phyloP scores from a whole-genome alignment of 805 yeast genomes.

The Clavispora asparagi region DNA sequence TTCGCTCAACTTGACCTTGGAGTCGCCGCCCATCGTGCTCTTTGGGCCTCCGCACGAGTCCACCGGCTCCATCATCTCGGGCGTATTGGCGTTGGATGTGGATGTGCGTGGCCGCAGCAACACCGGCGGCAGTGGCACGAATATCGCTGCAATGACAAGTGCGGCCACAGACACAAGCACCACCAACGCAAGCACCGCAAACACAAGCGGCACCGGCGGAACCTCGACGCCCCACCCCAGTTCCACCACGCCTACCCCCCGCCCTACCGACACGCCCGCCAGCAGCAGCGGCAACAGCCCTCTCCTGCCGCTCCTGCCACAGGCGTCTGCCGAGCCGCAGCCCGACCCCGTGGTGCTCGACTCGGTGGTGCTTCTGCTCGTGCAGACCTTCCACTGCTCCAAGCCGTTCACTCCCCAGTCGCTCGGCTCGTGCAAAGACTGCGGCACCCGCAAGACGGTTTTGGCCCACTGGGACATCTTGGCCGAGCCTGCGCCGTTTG shows the following conservation, averaged over 20 bases:
- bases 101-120: neutral
- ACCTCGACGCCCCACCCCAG: too few species aligned
- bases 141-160: too few species aligned
- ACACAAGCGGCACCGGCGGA: neutral
- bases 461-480: slow-evolving; percentile 89
- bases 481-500: slow-evolving; percentile 49
- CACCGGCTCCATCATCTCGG: slow-evolving; percentile 82
- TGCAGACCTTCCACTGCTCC: slow-evolving; percentile 65
- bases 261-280: too few species aligned
- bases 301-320: slow-evolving; percentile 1
- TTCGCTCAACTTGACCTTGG: slow-evolving; percentile 58
- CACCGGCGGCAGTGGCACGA: neutral
- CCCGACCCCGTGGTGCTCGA: slow-evolving; percentile 46
- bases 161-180: neutral
- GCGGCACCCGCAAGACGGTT: slow-evolving; percentile 50
- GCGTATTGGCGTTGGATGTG: slow-evolving; percentile 54
- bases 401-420: slow-evolving; percentile 57
- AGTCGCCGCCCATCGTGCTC: slow-evolving; percentile 85
- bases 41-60: slow-evolving; percentile 77
- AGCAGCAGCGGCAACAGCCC: too few species aligned
- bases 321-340: neutral
- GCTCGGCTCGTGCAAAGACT: slow-evolving; percentile 51
- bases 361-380: slow-evolving; percentile 57
- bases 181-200: neutral
- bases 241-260: too few species aligned